Conservation (phyloP, 305 asterid genomes). For the Plantago coronopus region DNA sequence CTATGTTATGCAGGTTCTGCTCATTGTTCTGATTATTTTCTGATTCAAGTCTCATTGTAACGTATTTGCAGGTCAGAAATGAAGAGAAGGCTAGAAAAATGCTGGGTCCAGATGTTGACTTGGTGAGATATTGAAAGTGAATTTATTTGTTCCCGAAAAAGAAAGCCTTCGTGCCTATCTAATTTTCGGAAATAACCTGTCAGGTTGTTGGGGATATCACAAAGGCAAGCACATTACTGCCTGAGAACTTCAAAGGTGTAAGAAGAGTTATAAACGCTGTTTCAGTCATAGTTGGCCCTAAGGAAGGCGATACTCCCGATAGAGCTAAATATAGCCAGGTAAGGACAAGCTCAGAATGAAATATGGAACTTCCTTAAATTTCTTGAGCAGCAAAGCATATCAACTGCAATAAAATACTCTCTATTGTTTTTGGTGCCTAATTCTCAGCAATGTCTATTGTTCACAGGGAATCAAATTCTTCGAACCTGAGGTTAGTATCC, state of each 20-base stretch:
- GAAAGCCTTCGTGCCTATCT: background rate
- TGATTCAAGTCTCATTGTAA: constrained; percentile 18
- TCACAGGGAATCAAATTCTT: constrained; percentile 93
- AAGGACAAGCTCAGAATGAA: constrained; percentile 11
- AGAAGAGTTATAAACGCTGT: constrained; percentile 69
- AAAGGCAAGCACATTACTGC: constrained; percentile 68
- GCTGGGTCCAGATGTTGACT: constrained; percentile 83
- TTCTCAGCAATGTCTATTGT: constrained; percentile 15
- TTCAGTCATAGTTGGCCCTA: constrained; percentile 95
- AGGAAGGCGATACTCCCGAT: constrained; percentile 98
- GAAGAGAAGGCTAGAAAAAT: constrained; percentile 89
- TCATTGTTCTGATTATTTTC: background rate
- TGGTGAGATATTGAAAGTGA: constrained; percentile 46
- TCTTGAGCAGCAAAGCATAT: background rate
- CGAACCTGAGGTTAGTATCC: constrained; percentile 80
- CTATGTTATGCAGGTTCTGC: background rate
- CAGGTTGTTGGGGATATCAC: constrained; percentile 91
- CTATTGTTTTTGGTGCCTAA: constrained; percentile 9
- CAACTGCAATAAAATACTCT: no score
- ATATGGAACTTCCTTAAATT: constrained; percentile 3
- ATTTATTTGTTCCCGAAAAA: constrained; percentile 12
- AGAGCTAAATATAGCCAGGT: constrained; percentile 96
- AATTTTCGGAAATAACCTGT: constrained; percentile 6
- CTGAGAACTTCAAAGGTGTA: constrained; percentile 80
- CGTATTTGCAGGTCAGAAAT: constrained; percentile 64